Conservation (phyloP, 805 yeast species). For the Zygosaccharomyces lentus region DNA sequence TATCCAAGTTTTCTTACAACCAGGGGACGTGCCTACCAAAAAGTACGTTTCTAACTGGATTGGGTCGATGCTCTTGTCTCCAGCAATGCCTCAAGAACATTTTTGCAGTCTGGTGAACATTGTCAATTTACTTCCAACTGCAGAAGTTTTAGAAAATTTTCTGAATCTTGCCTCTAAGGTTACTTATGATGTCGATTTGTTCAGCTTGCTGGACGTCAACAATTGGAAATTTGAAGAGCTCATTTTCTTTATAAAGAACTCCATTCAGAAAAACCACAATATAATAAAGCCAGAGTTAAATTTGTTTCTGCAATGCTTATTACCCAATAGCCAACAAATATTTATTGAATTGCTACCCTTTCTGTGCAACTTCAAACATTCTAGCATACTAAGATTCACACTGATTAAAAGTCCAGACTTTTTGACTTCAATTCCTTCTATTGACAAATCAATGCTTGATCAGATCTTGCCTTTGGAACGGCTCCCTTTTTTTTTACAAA, state of each 20-base stretch:
- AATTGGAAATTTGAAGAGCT: slow-evolving; percentile 16
- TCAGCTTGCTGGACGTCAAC: slow-evolving; percentile 8
- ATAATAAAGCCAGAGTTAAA: not conserved
- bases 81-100: slow-evolving; percentile 14
- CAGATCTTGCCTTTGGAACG: slow-evolving; percentile 9
- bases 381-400: slow-evolving; percentile 7
- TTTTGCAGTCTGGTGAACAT: slow-evolving; percentile 17
- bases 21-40: slow-evolving; percentile 10
- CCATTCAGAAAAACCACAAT: slow-evolving; percentile 1
- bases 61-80: slow-evolving; percentile 24
- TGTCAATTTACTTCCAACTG: slow-evolving; percentile 15
- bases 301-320: not conserved
- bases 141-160: slow-evolving; percentile 18
- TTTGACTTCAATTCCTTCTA: not conserved
- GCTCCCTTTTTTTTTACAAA: slow-evolving; percentile 3
- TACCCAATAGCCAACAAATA: slow-evolving; percentile 3
- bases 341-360: slow-evolving; percentile 7
- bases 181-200: slow-evolving; percentile 6
- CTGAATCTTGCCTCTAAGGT: slow-evolving; percentile 15
- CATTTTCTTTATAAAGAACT: slow-evolving; percentile 11
- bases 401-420: slow-evolving; percentile 7
- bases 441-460: not conserved
- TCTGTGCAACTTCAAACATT: slow-evolving; percentile 1
- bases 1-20: slow-evolving; percentile 15
- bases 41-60: slow-evolving; percentile 23